phyloP scores from a whole-genome alignment of 768 basidiomycete genomes.

The Mycena vulgaris region DNA sequence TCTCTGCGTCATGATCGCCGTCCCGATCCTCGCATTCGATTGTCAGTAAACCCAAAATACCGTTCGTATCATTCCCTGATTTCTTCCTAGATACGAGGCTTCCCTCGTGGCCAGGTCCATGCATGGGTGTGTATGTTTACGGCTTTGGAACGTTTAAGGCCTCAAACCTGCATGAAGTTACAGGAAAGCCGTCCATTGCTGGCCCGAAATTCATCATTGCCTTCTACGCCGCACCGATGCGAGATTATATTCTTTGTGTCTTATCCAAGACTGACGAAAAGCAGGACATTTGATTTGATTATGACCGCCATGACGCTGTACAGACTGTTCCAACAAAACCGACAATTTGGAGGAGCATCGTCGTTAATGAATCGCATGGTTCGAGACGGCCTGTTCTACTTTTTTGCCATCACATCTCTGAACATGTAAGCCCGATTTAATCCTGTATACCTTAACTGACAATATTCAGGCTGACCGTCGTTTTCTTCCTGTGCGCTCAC shows the following conservation, averaged over 20 bases:
- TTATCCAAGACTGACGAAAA: background rate
- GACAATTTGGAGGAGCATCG: constrained; percentile 12
- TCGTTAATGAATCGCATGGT: constrained; percentile 36
- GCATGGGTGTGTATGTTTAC: constrained; percentile 18
- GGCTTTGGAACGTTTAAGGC: background rate
- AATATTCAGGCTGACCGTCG: constrained; percentile 29
- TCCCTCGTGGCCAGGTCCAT: constrained; percentile 36
- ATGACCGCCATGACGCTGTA: constrained; percentile 36
- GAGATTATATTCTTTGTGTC: background rate
- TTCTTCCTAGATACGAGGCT: constrained; percentile 31
- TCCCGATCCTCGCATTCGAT: constrained; percentile 36
- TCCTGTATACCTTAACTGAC: background rate
- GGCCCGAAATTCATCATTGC: constrained; percentile 39
- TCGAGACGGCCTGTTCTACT: constrained; percentile 36
- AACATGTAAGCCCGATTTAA: constrained; percentile 29
- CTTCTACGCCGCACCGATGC: constrained; percentile 39
- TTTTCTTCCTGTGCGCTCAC: constrained; percentile 34
- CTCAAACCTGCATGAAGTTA: constrained; percentile 26
- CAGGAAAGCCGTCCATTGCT: constrained; percentile 37
- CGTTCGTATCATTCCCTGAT: background rate
- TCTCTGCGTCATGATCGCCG: constrained; percentile 38
- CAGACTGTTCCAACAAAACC: constrained; percentile 24
- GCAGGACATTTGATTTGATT: constrained; percentile 33
- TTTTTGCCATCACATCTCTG: constrained; percentile 34
- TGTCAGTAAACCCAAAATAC: constrained; percentile 11